Evolutionary conservation across 2,329 filamentous ascomycete species (phyloP), one percentile per base, ranked within the genome.

Genomic region (Coleophoma cylindrospora): DNA sequence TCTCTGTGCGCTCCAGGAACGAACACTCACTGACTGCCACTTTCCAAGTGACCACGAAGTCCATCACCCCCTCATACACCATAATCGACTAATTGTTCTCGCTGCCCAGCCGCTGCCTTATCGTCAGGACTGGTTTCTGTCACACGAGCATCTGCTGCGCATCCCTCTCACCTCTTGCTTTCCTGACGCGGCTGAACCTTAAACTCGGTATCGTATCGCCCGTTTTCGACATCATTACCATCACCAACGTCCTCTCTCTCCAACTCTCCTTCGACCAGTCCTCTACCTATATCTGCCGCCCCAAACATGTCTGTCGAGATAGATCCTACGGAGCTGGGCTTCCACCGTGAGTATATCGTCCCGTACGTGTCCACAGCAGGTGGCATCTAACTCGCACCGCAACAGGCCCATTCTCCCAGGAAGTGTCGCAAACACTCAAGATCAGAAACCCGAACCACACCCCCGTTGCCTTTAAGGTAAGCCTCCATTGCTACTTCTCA

Each of bases 261-360:
- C 36, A 38, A 38, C 3, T 38, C 11, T 17, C 36, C 7, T 17
- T 38, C 13, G 5, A 2, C 36, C 7, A 14, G 36, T 17, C 36
- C 7, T 38, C 15, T 38, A 38, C 36, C 15, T 38, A 38, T 7
- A 38, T 38, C 15, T 17, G 36, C 36, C 7, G 13, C 52, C 50
- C 48, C 61, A 72, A 80, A 65, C 73, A 97, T 97, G 94, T 95
- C 92, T 63, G 87, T 99, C 74, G 89, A 96, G 64, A 89, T 99
- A 67, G 86, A 94, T 64, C 94, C 92, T 53, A 71, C 81, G 61
- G 94, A 97, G 80, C 84, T 99, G 68, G 88, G 84, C 74, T 99
- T 99, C 75, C 87, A 85, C 73, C 88, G 94, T 97, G 79, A 66
- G 87, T 79, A 54, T 11, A 49, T 27, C 27, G 27, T 27, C 27